phyloP scores from a whole-genome alignment of 2,329 filamentous ascomycete species.

The Colletotrichum tofieldiae region DNA sequence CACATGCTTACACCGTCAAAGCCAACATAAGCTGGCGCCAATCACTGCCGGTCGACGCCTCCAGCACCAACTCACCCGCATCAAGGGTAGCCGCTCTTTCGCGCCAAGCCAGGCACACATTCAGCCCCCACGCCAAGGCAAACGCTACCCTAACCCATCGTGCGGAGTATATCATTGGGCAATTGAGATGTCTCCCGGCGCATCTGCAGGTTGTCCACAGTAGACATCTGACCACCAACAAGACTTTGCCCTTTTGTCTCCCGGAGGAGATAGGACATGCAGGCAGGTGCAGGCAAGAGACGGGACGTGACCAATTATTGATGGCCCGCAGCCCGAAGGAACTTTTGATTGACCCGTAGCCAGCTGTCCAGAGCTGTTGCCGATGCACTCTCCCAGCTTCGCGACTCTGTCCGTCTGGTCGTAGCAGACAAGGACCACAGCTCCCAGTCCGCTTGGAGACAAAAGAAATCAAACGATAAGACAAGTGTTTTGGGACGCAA shows the following conservation, averaged over 20 bases:
- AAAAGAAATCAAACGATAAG: too few relatives aligned
- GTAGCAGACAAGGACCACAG: too few relatives aligned
- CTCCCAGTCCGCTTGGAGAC: too few relatives aligned
- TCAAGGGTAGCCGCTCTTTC: background rate
- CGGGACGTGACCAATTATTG: background rate
- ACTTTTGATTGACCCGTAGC: background rate
- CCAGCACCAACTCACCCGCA: background rate
- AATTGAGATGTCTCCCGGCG: background rate
- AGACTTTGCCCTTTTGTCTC: background rate
- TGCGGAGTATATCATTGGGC: conserved; percentile 6
- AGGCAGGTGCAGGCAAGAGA: background rate
- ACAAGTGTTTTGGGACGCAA: too few relatives aligned
- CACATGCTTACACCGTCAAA: background rate
- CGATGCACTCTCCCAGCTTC: too few relatives aligned
- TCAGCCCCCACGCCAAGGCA: conserved; percentile 16
- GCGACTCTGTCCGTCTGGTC: too few relatives aligned
- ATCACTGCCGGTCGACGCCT: background rate
- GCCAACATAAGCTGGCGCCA: background rate
- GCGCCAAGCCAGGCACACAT: background rate
- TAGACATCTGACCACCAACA: too few relatives aligned
- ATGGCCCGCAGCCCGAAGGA: background rate
- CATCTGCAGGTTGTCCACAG: background rate
- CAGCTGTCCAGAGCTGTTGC: background rate
- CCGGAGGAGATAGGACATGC: background rate
- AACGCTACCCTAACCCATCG: conserved; percentile 26